Evolutionary conservation across 306 rosid species (phyloP).

Genomic region (Macrotyloma uniflorum): DNA sequence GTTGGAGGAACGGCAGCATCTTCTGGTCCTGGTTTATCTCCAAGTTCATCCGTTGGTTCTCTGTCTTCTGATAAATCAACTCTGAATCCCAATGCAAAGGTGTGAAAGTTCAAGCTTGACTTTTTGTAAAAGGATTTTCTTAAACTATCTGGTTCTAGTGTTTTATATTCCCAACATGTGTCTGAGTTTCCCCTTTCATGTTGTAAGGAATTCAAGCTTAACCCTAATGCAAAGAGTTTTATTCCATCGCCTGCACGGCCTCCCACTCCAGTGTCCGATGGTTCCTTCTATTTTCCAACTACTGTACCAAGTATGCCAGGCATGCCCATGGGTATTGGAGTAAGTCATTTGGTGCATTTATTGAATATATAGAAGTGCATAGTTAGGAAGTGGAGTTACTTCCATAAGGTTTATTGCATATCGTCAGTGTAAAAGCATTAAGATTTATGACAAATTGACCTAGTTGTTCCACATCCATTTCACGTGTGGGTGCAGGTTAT

Average conservation of each 20-base stretch:
- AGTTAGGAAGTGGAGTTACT: constrained; percentile 19
- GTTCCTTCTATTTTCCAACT: constrained; percentile 71
- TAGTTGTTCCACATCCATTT: neutral
- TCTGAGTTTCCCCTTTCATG: constrained; percentile 14
- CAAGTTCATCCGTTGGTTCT: constrained; percentile 89
- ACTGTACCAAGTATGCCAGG: constrained; percentile 72
- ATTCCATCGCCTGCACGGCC: constrained; percentile 77
- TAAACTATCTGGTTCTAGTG: neutral
- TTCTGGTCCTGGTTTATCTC: constrained; percentile 70
- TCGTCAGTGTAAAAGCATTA: neutral
- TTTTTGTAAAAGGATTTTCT: neutral
- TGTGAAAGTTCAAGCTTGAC: constrained; percentile 35
- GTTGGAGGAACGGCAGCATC: constrained; percentile 54
- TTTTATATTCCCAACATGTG: constrained; percentile 9
- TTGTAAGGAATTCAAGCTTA: constrained; percentile 86
- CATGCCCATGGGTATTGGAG: constrained; percentile 86
- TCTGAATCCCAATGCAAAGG: constrained; percentile 95
- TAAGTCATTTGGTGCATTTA: constrained; percentile 49
- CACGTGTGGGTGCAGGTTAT: constrained; percentile 3
- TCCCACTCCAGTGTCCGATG: constrained; percentile 80
- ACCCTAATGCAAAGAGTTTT: constrained; percentile 94
- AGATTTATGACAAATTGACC: neutral
- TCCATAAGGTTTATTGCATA: neutral
- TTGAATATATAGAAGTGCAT: constrained; percentile 11
- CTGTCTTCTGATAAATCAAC: constrained; percentile 83